These are phyloP conservation scores for Apiospora saccharicola DNA, from an alignment of 2,329 filamentous ascomycete genomes.

Conservation along the genomic window DNA sequence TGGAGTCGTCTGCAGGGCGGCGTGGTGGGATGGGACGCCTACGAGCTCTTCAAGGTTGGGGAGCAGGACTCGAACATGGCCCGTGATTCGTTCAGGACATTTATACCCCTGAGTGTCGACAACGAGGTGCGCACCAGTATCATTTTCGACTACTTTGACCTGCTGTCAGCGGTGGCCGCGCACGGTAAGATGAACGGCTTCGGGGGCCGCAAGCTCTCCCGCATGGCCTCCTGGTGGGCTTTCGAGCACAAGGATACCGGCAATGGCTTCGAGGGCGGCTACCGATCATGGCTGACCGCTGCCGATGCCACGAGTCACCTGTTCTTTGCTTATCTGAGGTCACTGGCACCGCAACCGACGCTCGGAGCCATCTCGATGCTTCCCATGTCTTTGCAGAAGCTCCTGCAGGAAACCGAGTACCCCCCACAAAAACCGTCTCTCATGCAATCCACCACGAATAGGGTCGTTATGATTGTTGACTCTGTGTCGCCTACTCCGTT, in stretches of 20 bases:
- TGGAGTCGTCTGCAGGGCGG: conserved; percentile 93
- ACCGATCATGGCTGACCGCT: conserved; percentile 88
- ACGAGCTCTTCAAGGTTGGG: conserved; percentile 93
- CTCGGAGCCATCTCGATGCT: conserved; percentile 83
- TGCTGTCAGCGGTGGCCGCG: conserved; percentile 88
- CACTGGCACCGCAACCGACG: conserved; percentile 81
- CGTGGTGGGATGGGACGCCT: conserved; percentile 95
- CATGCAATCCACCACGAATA: conserved; percentile 81
- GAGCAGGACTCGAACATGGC: conserved; percentile 94
- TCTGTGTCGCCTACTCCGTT: conserved; percentile 95
- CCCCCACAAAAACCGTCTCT: conserved; percentile 81
- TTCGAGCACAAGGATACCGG: conserved; percentile 90
- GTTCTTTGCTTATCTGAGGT: conserved; percentile 96
- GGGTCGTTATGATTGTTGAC: conserved; percentile 96
- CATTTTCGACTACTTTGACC: conserved; percentile 95
- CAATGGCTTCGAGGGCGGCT: conserved; percentile 93
- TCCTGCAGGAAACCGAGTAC: conserved; percentile 93
- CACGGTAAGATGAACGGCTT: conserved; percentile 94
- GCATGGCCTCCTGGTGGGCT: conserved; percentile 98
- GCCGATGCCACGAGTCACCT: conserved; percentile 96
- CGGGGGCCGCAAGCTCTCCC: conserved; percentile 89
- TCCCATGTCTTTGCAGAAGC: conserved; percentile 87
- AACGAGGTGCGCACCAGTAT: conserved; percentile 86
- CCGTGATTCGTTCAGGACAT: conserved; percentile 92
- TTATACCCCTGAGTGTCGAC: conserved; percentile 92